Base-by-base conservation (phyloP, 768 basidiomycete species). In the Crassisporium funariophilum region DNA sequence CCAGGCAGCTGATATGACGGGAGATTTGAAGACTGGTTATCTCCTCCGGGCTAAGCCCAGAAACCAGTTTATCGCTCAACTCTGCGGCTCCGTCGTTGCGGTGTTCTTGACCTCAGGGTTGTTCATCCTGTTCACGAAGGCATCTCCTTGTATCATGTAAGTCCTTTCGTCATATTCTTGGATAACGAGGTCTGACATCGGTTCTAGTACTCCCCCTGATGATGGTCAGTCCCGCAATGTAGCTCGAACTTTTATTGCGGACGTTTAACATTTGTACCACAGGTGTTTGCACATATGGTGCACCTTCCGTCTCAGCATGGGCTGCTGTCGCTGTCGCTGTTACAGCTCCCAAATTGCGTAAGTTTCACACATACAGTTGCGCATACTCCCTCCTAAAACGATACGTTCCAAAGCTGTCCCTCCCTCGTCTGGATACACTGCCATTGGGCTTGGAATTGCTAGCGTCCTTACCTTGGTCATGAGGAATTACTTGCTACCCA, bases 21-120 rank as follows among this genome's bases (percentile, higher is more conserved):
- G 82, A 46, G 84, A 86, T 60, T 61, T 85, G 55, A 84, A 85
- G 67, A 81, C 84, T n/a, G 81, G 81, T 50, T 83, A 83, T 60
- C 78, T 86, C 47, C 73, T 84, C 19, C 71, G 83, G 41, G 77
- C 82, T 10, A 84, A 82, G 54, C 83, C 83, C 29, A 73, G 65
- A 45, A 79, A 80, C 61, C 79, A 84, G 65, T 84, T 84, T 57
- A 67, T 79, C 49, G 81, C 78, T 19, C 82, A 83, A 63, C 65
- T 83, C 3, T 71, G 67, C 50, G 83, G 83, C 41, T 69, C 82
- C 16, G 67, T 81, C 45, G 78, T 83, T 38, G 75, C 84, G 16
- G 68, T 83, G 24, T 84, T 86, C 72, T 66, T 84, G 62, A 73
- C 71, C 44, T 70, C 72, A 4, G 82, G 82, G 12, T 61, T 84